A percentile compares a stretch with the other conserved stretches of the same genome.
Conservation (phyloP, 208 protist genomes). For the Acanthamoeba royreba region DNA sequence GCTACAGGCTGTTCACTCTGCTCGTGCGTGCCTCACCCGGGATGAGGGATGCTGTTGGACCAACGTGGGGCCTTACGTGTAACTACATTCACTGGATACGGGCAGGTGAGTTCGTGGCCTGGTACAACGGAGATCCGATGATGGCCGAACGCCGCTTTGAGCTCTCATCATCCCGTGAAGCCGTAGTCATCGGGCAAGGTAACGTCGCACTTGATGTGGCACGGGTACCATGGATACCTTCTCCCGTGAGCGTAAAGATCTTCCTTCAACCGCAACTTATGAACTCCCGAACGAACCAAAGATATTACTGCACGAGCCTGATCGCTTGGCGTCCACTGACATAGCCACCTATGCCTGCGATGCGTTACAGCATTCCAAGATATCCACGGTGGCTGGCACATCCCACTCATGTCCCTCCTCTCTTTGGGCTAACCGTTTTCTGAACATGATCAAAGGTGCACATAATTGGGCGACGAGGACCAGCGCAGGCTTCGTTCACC, state of each 20-base stretch:
- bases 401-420: no score
- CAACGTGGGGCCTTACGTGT: no score
- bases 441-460: no score
- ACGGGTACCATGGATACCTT: slow-evolving; percentile 72
- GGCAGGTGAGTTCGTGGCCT: slow-evolving; percentile 90
- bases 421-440: no score
- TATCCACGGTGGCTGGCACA: no score
- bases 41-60: no score
- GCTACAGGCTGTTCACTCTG: background rate
- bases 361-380: slow-evolving; percentile 80
- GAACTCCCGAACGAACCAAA: no score
- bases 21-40: background rate
- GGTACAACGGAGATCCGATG: slow-evolving; percentile 94
- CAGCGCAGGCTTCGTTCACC: slow-evolving; percentile 89
- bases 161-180: background rate
- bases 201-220: slow-evolving; percentile 95
- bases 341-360: slow-evolving; percentile 86
- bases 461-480: slow-evolving; percentile 88
- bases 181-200: slow-evolving; percentile 88
- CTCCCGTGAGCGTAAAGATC: no score
- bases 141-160: background rate
- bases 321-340: slow-evolving; percentile 87
- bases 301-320: slow-evolving; percentile 76
- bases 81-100: no score
- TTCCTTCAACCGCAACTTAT: no score